Evolutionary conservation across 768 basidiomycete genomes (phyloP).

Genomic region (Tremella yokohamensis): DNA sequence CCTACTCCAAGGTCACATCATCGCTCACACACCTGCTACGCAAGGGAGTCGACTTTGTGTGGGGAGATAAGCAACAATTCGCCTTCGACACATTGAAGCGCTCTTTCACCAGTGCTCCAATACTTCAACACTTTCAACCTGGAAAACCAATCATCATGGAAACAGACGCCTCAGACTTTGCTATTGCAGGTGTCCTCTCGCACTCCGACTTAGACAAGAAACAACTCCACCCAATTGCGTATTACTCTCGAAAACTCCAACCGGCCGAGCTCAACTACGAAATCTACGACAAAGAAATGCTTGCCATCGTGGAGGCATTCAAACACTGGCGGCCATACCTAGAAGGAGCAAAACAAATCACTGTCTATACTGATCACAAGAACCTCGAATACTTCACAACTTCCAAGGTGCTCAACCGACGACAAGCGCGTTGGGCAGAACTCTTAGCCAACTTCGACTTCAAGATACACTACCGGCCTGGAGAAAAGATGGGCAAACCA

Average conservation of each 20-base stretch:
- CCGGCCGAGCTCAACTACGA: conserved; percentile 56
- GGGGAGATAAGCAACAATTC: background rate
- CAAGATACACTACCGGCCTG: conserved; percentile 16
- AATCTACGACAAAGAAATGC: conserved; percentile 58
- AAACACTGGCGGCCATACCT: conserved; percentile 12
- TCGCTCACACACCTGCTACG: conserved; percentile 23
- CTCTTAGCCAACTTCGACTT: conserved; percentile 15
- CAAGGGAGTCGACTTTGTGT: conserved; percentile 9
- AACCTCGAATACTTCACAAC: conserved; percentile 10
- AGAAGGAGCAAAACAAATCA: conserved; percentile 7
- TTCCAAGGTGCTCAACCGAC: conserved; percentile 49
- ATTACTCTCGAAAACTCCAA: too few species aligned
- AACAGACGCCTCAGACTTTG: conserved; percentile 39
- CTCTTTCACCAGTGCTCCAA: too few species aligned
- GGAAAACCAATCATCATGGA: conserved; percentile 17
- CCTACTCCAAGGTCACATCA: conserved; percentile 20
- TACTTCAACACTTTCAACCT: too few species aligned
- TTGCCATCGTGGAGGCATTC: conserved; percentile 53
- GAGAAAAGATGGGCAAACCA: conserved; percentile 4
- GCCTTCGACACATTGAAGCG: conserved; percentile 16
- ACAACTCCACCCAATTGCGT: conserved; percentile 16
- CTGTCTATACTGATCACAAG: conserved; percentile 9
- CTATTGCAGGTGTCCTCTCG: too few species aligned
- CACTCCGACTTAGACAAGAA: background rate
- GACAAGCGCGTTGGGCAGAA: conserved; percentile 55